Evolutionary conservation across 2,329 filamentous ascomycete species (phyloP), one percentile per base, ranked within the genome.

Genomic region (Xylariales sp.): DNA sequence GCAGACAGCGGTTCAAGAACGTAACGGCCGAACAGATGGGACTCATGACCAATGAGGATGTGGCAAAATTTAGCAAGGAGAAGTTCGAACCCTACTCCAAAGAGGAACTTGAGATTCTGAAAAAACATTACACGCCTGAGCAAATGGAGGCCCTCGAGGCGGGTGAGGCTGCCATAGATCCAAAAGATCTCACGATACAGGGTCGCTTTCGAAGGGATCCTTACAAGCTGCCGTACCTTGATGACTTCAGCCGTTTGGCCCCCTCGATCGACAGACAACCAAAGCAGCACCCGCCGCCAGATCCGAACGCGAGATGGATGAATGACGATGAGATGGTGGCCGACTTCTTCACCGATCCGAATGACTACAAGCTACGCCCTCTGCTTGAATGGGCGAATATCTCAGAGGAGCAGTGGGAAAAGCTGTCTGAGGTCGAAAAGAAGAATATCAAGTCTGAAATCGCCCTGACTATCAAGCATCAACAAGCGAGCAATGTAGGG

Each of bases 111-210:
- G 70, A 72, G 42, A 54, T 64, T 15, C 71, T 95, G 41, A 63
- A 64, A 41, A 65, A 78, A 54, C 76, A 76, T 51, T 97, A 95
- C 69, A 86, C 88, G 0, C 74, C 82, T 13, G 79, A 84, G 58
- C 91, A 97, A 67, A 72, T 94, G 50, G 80, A 78, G 40, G 88
- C 89, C 40, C 80, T 97, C 57, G 74, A 85, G 63, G 85, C 85
- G 33, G 89, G 84, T 52, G 90, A 96, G 64, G 67, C 75, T 44
- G 79, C 85, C 48, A 81, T 96, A 58, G 74, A 85, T 55, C 68
- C 83, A 8, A 70, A 80, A 48, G 88, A 97, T 61, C 59, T 96
- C 56, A 72, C 83, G 29, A 70, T 78, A 23, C 85, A 93, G 64
- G 86, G 83, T 47, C 73, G 78, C 29, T 62, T 86, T 50, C 81